Evolutionary conservation across 306 rosid genomes (phyloP).

Genomic region (Crotalaria pallida): DNA sequence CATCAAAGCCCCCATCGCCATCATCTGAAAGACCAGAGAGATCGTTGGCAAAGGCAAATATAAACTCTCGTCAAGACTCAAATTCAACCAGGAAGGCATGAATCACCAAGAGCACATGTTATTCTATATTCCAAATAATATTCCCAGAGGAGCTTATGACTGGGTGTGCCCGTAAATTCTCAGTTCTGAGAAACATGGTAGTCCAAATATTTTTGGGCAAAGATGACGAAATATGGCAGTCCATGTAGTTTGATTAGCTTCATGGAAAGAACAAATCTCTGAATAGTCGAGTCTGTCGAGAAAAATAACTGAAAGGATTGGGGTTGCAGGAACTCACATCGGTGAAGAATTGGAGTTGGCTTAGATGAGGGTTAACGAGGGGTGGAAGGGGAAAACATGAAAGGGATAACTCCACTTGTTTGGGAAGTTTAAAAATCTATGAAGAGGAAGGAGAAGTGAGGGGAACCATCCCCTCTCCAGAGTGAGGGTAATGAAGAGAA

Average conservation of each 20-base stretch:
- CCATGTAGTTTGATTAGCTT: background rate
- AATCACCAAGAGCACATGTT: background rate
- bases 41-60: constrained; percentile 20
- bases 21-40: constrained; percentile 40
- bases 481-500: background rate
- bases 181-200: constrained; percentile 3
- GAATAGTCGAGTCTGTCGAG: background rate
- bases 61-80: background rate
- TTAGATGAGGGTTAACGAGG: background rate
- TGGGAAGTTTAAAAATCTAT: background rate
- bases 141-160: background rate
- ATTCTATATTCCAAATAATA: background rate
- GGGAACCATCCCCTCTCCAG: background rate
- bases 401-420: background rate
- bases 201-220: constrained; percentile 15
- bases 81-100: background rate
- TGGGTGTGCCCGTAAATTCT: background rate
- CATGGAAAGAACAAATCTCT: background rate
- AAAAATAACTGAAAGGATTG: background rate
- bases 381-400: background rate
- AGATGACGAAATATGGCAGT: background rate
- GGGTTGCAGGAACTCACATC: background rate
- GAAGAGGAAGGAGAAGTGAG: background rate
- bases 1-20: constrained; percentile 36
- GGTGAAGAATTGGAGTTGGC: background rate